Conservation (phyloP, 331 rosid species). For the Pyrus hybrid region DNA sequence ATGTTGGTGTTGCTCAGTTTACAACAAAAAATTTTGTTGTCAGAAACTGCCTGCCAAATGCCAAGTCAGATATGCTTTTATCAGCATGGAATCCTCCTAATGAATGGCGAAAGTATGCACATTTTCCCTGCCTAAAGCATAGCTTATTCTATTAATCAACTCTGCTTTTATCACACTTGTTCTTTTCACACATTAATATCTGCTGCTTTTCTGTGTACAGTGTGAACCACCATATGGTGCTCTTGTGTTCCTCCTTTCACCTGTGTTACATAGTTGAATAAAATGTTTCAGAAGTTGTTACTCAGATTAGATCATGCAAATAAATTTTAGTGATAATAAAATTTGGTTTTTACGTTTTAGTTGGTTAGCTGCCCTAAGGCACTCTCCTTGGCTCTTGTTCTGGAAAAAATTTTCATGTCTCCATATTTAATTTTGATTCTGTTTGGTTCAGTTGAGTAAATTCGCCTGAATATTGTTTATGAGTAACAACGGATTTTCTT, state of each 20-base stretch:
- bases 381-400: background rate
- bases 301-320: background rate
- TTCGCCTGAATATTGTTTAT: background rate
- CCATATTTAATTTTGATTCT: background rate
- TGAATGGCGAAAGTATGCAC: slow-evolving; percentile 90
- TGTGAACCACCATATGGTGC: background rate
- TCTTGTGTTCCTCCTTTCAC: background rate
- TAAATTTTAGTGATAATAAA: background rate
- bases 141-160: background rate
- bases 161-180: background rate
- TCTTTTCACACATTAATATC: background rate
- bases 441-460: background rate
- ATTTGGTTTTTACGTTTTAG: background rate
- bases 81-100: slow-evolving; percentile 94
- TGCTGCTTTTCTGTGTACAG: background rate
- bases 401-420: background rate
- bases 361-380: background rate
- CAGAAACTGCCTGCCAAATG: slow-evolving; percentile 82
- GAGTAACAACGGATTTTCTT: background rate
- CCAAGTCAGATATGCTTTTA: slow-evolving; percentile 92
- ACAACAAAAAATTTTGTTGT: slow-evolving; percentile 88
- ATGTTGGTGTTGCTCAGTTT: slow-evolving; percentile 88
- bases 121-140: slow-evolving; percentile 16
- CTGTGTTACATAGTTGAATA: background rate
- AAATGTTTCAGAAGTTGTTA: background rate